Base-by-base conservation (phyloP, 768 basidiomycete species). In the Cyclocybe aegerita region DNA sequence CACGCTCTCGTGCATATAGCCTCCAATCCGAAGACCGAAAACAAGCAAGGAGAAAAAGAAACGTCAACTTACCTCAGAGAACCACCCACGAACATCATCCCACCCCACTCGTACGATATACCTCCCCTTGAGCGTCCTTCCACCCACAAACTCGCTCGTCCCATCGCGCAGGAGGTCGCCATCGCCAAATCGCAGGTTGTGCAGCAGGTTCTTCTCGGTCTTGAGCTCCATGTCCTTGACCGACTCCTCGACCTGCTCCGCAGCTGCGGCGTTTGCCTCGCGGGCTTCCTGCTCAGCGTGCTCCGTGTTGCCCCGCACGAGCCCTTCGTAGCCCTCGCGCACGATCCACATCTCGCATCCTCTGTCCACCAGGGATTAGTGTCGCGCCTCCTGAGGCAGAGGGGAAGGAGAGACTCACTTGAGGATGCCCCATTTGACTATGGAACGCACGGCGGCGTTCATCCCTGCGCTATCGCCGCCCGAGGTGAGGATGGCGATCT, bases 391-490 rank as follows among this genome's bases (percentile, higher is more conserved):
- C 11, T 35, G 16, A 48, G 41, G 34, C 40, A 44, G 41, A 16
- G 14, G 23, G 31, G 31, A 38, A 42, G 23, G 39, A 50, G 49
- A 36, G 34, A 70, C 83, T 57, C 64, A 94, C 94, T 88, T 87
- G 55, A 93, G 77, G 58, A 99, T 97, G 32, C 88, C 93, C 58
- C 85, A 85, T 71, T 93, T 93, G 56, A 98, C 96, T 40, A 94
- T 87, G 0, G 94, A 80, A 58, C 97, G 90, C 46, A 99, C 96
- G 48, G 85, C 91, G 31, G 93, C 93, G 65, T 96, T 95, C 92
- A 94, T 93, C 62, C 97, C 97, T 46, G 97, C 95, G 71, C 90
- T 93, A 77, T 99, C 97, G 64, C 97, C 96, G 40, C 96, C 97
- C 2, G 88, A 91, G 1, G 97, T 99, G 56, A 98, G 82, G 43